phyloP scores from a whole-genome alignment of 139 green algal species.

The Chlamydomonas schloesseri region DNA sequence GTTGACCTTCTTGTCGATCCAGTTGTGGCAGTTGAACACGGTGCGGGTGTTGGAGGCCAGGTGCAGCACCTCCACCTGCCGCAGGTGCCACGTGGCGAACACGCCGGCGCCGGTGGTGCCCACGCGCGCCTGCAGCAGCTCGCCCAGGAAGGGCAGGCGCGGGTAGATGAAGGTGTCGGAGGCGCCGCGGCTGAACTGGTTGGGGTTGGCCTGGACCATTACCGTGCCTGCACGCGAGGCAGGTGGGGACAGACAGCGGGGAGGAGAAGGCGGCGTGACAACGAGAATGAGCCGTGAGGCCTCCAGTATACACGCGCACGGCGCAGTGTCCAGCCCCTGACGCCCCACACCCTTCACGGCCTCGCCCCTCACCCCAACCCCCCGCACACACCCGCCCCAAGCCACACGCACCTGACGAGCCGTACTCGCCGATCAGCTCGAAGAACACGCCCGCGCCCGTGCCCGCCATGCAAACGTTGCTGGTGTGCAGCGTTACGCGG shows the following conservation, averaged over 20 bases:
- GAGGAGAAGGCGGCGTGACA: no score
- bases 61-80: constrained; percentile 70
- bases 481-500: constrained; percentile 66
- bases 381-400: no score
- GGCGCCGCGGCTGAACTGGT: constrained; percentile 63
- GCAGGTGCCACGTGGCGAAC: constrained; percentile 78
- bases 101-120: constrained; percentile 69
- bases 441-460: constrained; percentile 72
- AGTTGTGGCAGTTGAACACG: constrained; percentile 73
- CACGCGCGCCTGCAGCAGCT: constrained; percentile 65
- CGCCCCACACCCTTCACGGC: no score
- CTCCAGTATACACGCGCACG: no score
- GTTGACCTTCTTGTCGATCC: constrained; percentile 66
- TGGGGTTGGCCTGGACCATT: not conserved
- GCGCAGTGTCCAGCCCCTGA: no score
- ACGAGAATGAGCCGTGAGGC: no score
- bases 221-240: constrained; percentile 53
- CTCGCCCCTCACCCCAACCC: no score
- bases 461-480: constrained; percentile 55
- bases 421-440: constrained; percentile 78
- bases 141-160: constrained; percentile 66
- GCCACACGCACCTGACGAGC: constrained; percentile 55
- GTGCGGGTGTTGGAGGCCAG: constrained; percentile 58
- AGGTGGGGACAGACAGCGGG: no score
- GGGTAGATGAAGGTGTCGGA: constrained; percentile 74